Evolutionary conservation across 2,329 filamentous ascomycete genomes (phyloP), one percentile per base, ranked within the genome.

Genomic region (Phialophora macrospora): DNA sequence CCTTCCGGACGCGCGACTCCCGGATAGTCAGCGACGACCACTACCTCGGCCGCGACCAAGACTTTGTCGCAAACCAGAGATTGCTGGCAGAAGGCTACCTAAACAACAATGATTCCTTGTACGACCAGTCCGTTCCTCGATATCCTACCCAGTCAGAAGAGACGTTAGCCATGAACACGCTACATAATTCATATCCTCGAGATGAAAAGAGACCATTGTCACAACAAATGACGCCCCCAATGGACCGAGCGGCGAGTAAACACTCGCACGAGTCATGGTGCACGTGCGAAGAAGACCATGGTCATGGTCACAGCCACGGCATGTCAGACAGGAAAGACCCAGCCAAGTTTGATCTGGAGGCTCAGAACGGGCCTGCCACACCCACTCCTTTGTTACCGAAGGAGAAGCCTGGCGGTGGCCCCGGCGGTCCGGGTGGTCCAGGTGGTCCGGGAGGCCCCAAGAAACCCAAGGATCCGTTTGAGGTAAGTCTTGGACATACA

Each of bases 381-480:
- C 70, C 70, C 12, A 71, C 64, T 8, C 69, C 70, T 26, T 71
- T 72, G 57, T 55, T 72, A 28, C 56, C 68, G n/a, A 66, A 71
- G 48, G 68, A 71, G 63, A 67, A 68, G 41, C 63, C 65, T 30
- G 55, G 62, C 28, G 68, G 65, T 46, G 56, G 60, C 38, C 61
- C 67, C 9, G 58, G 65, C 24, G 55, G 60, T 28, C 60, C 67
- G 4, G 57, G 41, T 11, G 67, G 67, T 24, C 62, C 65, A 24
- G 59, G 59, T n/a, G 59, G 59, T 62, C 59, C 59, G 8, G 62
- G 62, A 32, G 67, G 67, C 4, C 67, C 65, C 51, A 61, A 61
- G 41, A 56, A 57, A 24, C 48, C 48, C 1, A 57, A 62, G 44
- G 64, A 87, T 86, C 86, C 88, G 73, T 85, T 88, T 28, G 88